A percentile compares a stretch with the other conserved stretches of the same genome.
phyloP scores from a whole-genome alignment of 441 rosid species.

The Mallotus repandus region DNA sequence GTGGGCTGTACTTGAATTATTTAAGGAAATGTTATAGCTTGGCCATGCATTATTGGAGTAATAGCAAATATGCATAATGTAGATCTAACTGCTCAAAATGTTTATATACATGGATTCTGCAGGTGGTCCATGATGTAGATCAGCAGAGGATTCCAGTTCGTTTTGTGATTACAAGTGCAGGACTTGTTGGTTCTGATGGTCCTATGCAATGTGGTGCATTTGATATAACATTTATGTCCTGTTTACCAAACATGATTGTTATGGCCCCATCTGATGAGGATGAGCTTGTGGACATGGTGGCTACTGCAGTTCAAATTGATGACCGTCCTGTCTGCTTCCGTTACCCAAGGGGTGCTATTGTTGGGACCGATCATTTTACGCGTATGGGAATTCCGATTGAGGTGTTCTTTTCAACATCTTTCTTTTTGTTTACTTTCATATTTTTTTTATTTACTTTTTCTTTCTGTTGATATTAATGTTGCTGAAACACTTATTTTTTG shows the following conservation, averaged over 20 bases:
- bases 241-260: slow-evolving; percentile 92
- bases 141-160: slow-evolving; percentile 86
- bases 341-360: slow-evolving; percentile 78
- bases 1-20: neutral
- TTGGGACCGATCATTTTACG: slow-evolving; percentile 42
- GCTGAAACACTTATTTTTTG: neutral
- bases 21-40: neutral
- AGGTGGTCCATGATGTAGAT: slow-evolving; percentile 92
- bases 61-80: neutral
- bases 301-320: slow-evolving; percentile 65
- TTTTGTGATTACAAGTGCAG: slow-evolving; percentile 83
- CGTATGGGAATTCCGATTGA: slow-evolving; percentile 62
- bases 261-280: slow-evolving; percentile 95
- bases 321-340: slow-evolving; percentile 89
- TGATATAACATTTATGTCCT: slow-evolving; percentile 90
- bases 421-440: neutral
- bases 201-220: slow-evolving; percentile 84
- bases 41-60: neutral
- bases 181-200: slow-evolving; percentile 90
- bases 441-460: slow-evolving; percentile 1
- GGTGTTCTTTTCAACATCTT: slow-evolving; percentile 38
- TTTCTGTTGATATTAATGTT: slow-evolving; percentile 16
- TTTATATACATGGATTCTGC: slow-evolving; percentile 21
- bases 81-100: slow-evolving; percentile 6
- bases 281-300: slow-evolving; percentile 86